Percentiles rank a stretch among this genome's conserved stretches.
These are phyloP conservation scores for Primulina huaijiensis DNA, from an alignment of 257 asterid genomes.

Conservation along the genomic window DNA sequence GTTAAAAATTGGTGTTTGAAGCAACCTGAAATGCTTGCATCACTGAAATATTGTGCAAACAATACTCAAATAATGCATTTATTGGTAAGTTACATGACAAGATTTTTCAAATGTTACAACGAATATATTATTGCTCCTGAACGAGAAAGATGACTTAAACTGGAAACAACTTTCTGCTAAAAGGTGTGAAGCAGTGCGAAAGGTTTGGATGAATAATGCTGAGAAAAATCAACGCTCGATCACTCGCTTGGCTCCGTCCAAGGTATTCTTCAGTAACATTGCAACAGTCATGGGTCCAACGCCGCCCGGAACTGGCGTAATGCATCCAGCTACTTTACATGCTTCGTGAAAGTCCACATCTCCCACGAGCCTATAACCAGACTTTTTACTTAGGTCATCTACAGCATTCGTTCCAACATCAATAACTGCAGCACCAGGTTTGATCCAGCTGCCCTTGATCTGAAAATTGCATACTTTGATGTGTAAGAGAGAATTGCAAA, in stretches of 20 bases:
- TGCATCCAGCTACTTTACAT: constrained; percentile 73
- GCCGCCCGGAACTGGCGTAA: constrained; percentile 97
- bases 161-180: background rate
- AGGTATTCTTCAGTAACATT: constrained; percentile 82
- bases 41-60: too few species aligned
- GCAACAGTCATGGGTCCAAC: constrained; percentile 99
- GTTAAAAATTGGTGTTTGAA: too few species aligned
- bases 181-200: background rate
- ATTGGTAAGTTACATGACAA: background rate
- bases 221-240: constrained; percentile 35
- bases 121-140: background rate
- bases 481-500: background rate
- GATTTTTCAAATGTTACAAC: background rate
- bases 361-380: constrained; percentile 93
- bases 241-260: constrained; percentile 81
- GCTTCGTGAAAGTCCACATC: constrained; percentile 87
- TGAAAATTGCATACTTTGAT: constrained; percentile 22
- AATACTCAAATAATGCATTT: too few species aligned
- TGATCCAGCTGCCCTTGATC: constrained; percentile 97
- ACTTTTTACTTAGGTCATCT: constrained; percentile 69
- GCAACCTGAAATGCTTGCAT: too few species aligned
- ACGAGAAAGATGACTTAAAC: background rate
- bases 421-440: constrained; percentile 97
- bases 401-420: constrained; percentile 92
- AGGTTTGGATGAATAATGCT: background rate